These are phyloP conservation scores for Trapa bicornis DNA, from an alignment of 345 rosid genomes.

Conservation along the genomic window DNA sequence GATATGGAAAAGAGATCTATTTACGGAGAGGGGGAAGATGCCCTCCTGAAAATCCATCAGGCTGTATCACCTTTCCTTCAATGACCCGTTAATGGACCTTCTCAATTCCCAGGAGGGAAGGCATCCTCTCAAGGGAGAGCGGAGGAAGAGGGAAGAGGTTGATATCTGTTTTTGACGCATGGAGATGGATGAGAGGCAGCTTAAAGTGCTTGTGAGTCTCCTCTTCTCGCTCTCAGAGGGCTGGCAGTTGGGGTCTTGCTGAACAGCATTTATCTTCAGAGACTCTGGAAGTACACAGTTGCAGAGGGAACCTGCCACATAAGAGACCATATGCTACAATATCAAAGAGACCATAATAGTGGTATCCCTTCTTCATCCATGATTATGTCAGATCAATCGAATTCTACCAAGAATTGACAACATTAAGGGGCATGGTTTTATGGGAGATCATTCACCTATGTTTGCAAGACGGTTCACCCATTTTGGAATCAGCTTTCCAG, in stretches of 20 bases:
- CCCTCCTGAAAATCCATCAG: not conserved
- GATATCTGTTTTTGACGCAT: conserved; percentile 72
- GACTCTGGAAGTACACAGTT: conserved; percentile 84
- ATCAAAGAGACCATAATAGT: too few species aligned
- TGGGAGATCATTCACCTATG: conserved; percentile 36
- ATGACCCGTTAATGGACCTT: conserved; percentile 45
- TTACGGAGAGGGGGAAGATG: not conserved
- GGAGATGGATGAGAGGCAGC: conserved; percentile 69
- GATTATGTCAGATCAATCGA: too few species aligned
- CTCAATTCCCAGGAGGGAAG: conserved; percentile 74
- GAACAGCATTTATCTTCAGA: conserved; percentile 50
- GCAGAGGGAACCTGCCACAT: conserved; percentile 61
- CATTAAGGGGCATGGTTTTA: too few species aligned
- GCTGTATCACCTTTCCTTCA: conserved; percentile 53
- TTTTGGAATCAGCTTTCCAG: conserved; percentile 66
- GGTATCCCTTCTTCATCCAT: too few species aligned
- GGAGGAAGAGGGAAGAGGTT: conserved; percentile 52
- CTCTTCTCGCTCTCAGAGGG: conserved; percentile 53
- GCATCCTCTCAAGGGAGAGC: conserved; percentile 74
- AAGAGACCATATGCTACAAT: too few species aligned
- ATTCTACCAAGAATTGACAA: too few species aligned
- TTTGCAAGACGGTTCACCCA: conserved; percentile 91
- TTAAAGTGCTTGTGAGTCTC: conserved; percentile 50
- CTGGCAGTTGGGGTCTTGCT: conserved; percentile 46
- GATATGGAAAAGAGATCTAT: not conserved